Evolutionary conservation across 2,329 filamentous ascomycete species (phyloP), one percentile per base, ranked within the genome.

Genomic region (Zopfia rhizophila): DNA sequence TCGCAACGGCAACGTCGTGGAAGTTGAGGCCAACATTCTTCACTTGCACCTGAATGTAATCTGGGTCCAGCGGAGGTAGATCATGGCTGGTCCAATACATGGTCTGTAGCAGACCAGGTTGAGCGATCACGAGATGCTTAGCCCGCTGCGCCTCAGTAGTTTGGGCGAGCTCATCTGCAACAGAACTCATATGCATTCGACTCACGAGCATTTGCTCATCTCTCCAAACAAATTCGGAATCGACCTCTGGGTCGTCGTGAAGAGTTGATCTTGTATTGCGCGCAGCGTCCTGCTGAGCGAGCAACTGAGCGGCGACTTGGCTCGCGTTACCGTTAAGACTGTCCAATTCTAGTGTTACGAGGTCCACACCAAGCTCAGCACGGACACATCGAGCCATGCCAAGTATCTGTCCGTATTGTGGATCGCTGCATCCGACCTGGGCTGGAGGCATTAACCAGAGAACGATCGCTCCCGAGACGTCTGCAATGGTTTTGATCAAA

Each of bases 321-420:
- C n/a, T n/a, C n/a, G n/a, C n/a, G n/a, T n/a, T n/a, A n/a, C n/a
- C n/a, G n/a, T n/a, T n/a, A n/a, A n/a, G n/a, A n/a, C n/a, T n/a
- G 19, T 45, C 46, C n/a, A 48, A 16, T 33, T 51, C 48, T 12
- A 48, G 31, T 2, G 61, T 65, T 4, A 51, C 64, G 38, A 66
- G 51, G 16, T 55, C 47, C 1, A 56, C 23, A 5, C 41, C 16
- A 32, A 59, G 37, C 38, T 69, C 66, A 2, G 48, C 32, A 1
- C 66, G 57, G 7, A 64, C 45, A 0, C 60, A 53, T 8, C 66
- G 49, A 7, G 64, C 52, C 4, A 57, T 25, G 3, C 66, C 65
- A 4, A 61, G 28, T n/a, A 60, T 53, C 24, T 60, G 59, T 1
- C 39, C 55, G 38, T 50, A 67, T 8, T 53, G 32, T 3, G 66